Base-by-base conservation (phyloP, 2,329 filamentous ascomycete genomes). In the Fusarium sp. region DNA sequence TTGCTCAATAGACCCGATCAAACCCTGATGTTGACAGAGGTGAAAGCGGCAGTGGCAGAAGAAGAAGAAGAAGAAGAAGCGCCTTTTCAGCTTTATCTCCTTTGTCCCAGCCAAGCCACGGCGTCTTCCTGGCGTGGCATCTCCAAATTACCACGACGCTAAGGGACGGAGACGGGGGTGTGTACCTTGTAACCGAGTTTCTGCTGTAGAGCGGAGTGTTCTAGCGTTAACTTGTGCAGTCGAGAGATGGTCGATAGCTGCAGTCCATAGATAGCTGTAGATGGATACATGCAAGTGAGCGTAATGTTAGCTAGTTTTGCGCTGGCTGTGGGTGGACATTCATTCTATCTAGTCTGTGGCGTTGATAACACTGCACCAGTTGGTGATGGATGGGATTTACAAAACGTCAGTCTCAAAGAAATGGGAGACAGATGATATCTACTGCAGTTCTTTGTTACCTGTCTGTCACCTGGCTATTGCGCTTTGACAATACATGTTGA, bases 61-160 rank as follows among this genome's bases (percentile, higher is more conserved):
- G 13, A 39, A n/a, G 37, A n/a, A n/a, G n/a, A n/a, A n/a, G n/a
- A n/a, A 39, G 19, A 38, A 13, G 13, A 39, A n/a, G 37, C 19
- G 17, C 3, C 36, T 17, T 17, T 37, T 13, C 17, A 37, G 17
- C n/a, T 17, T 21, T 37, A 14, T 58, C 47, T 17, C 56, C 47
- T 59, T 31, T 46, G 41, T 43, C 31, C 13, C 36, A 27, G 7
- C 27, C 27, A 29, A 29, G 27, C 27, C 27, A 29, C 41, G 36
- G 54, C 41, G 54, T 52, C 32, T 23, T 19, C 25, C 23, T 35
- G 21, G 15, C 19, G 14, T 23, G 17, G 4, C 7, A 13, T 38
- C 19, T n/a, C 37, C 31, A 39, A 53, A 53, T 53, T 47, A 27
- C 41, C 27, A 29, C 11, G 9, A 29, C 47, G 41, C 56, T 59